phyloP scores from a whole-genome alignment of 129 eudicot genomes.

The Tagetes erecta region DNA sequence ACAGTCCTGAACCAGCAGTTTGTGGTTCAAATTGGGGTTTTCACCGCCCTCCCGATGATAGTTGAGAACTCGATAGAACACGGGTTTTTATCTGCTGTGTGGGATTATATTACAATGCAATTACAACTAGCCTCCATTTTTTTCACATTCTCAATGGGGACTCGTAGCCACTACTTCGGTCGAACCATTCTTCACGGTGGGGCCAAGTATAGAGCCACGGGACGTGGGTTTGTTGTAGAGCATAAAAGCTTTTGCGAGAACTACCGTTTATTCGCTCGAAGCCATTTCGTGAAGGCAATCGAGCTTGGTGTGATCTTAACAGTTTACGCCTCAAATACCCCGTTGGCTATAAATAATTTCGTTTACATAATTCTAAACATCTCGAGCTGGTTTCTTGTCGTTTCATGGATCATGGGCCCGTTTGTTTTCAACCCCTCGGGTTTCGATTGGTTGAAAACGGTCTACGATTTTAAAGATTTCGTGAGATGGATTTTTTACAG shows the following conservation, averaged over 20 bases:
- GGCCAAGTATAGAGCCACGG: slow-evolving; percentile 89
- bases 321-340: slow-evolving; percentile 70
- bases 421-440: slow-evolving; percentile 90
- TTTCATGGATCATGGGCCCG: slow-evolving; percentile 90
- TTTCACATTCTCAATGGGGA: slow-evolving; percentile 88
- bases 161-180: slow-evolving; percentile 81
- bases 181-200: slow-evolving; percentile 94
- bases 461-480: slow-evolving; percentile 79
- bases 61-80: slow-evolving; percentile 87
- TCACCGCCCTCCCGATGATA: slow-evolving; percentile 92
- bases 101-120: slow-evolving; percentile 92
- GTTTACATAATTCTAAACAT: slow-evolving; percentile 64
- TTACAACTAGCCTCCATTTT: slow-evolving; percentile 73
- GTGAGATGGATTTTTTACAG: slow-evolving; percentile 72
- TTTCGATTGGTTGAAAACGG: slow-evolving; percentile 91
- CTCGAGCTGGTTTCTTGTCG: slow-evolving; percentile 88
- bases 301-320: slow-evolving; percentile 83
- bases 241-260: slow-evolving; percentile 78
- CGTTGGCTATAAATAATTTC: slow-evolving; percentile 51
- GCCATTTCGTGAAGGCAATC: slow-evolving; percentile 85
- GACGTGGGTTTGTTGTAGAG: slow-evolving; percentile 87
- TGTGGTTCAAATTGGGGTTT: slow-evolving; percentile 74
- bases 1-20: slow-evolving; percentile 79
- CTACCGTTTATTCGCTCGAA: slow-evolving; percentile 76
- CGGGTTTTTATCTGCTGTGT: slow-evolving; percentile 81